phyloP scores from a whole-genome alignment of 2,329 filamentous ascomycete species.

The Fusarium udum region DNA sequence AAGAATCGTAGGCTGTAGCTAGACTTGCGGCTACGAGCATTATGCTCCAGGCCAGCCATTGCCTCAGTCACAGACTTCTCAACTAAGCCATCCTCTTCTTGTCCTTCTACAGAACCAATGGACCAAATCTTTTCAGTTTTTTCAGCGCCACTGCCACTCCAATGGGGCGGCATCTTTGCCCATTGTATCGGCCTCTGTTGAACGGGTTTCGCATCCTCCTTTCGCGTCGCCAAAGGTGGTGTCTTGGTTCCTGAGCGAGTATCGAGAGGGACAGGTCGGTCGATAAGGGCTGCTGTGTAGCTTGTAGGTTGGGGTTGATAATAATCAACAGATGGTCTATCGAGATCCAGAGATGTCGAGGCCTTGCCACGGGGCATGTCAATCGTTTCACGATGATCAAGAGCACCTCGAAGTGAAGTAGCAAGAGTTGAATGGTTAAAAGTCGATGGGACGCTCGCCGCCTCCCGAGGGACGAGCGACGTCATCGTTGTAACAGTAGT shows the following conservation, averaged over 20 bases:
- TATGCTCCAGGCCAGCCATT: conserved; percentile 69
- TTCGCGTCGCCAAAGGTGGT: conserved; percentile 11
- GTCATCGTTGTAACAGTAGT: conserved; percentile 46
- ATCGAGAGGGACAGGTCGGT: conserved; percentile 38
- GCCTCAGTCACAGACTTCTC: conserved; percentile 72
- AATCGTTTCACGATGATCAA: conserved; percentile 48
- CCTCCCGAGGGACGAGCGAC: conserved; percentile 42
- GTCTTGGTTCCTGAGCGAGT: conserved; percentile 26
- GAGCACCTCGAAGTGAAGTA: conserved; percentile 48
- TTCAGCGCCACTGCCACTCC: conserved; percentile 57
- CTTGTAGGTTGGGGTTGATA: conserved; percentile 39
- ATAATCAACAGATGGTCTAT: conserved; percentile 41
- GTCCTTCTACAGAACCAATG: conserved; percentile 62
- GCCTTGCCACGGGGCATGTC: conserved; percentile 44
- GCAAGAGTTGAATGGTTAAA: conserved; percentile 47
- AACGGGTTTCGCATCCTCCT: conserved; percentile 25
- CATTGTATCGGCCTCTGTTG: conserved; percentile 31
- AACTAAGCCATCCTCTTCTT: conserved; percentile 65
- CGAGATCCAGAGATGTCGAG: conserved; percentile 50
- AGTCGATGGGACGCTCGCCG: conserved; percentile 46
- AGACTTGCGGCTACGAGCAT: conserved; percentile 72
- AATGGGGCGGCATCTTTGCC: conserved; percentile 56
- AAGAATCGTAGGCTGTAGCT: conserved; percentile 75
- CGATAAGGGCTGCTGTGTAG: conserved; percentile 44
- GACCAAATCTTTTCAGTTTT: conserved; percentile 74